Evolutionary conservation across 73 alveolate species (phyloP), one percentile per base, ranked within the genome.

Genomic region (Effrenium voratum): DNA sequence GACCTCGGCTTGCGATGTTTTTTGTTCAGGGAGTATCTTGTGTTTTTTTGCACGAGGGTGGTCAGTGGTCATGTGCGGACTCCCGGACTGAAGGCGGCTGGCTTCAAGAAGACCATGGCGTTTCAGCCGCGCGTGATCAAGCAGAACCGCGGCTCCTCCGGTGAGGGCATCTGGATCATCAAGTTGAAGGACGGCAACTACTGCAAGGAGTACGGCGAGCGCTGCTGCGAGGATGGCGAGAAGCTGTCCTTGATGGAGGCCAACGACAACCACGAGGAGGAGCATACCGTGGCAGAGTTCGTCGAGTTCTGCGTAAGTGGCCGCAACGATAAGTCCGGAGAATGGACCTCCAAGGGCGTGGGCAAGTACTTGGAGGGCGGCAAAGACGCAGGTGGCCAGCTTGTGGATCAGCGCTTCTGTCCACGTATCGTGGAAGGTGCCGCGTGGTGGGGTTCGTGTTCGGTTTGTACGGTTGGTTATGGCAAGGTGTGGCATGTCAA

Each of bases 271-370:
- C 79, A 66, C 79, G 10, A 26, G n/a, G 79, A 66, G 79, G 43
- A 66, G 79, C 79, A 32, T 19, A 66, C 79, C 36, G 79, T 66
- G n/a, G 79, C 36, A 22, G 79, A 66, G 15, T 66, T 66, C 79
- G 30, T 66, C 44, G 41, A 22, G 44, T 66, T 66, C 40, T 66
- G 79, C 30, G 79, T 28, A 19, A 22, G 30, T 22, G 36, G 41
- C 79, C 36, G 10, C 79, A 32, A 13, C 15, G 79, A 40, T n/a
- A 80, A 8, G 46, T 40, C 41, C 83, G 73, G 30, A 63, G 55
- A 16, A 73, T 91, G 57, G 98, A 72, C n/a, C 90, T 90, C 77
- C 68, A 90, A 75, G 94, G 76, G 81, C 34, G 43, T 63, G 93
- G 98, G 77, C 12, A 66, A 47, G 86, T 79, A 96, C 68, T 75